phyloP scores from a whole-genome alignment of 768 basidiomycete species.

The Candolleomyces eurysporus region DNA sequence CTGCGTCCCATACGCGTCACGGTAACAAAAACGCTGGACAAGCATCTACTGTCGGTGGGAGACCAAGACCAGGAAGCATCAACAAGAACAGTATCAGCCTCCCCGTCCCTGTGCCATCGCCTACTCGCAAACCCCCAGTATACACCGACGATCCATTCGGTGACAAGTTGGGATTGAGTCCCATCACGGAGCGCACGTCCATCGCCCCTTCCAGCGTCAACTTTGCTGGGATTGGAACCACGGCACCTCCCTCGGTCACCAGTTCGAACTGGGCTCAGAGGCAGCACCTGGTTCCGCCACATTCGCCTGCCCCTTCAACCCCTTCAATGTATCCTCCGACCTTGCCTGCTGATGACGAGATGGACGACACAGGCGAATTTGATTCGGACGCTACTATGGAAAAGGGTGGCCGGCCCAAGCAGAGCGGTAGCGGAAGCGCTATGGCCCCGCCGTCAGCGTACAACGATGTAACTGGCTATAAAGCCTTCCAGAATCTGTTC shows the following conservation, averaged over 20 bases:
- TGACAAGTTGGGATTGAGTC: not conserved
- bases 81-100: not conserved
- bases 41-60: not conserved
- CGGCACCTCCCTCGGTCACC: not conserved
- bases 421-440: not conserved
- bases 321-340: constrained; percentile 10
- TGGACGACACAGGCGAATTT: not conserved
- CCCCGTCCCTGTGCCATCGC: not conserved
- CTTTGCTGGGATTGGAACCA: not conserved
- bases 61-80: not conserved
- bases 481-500: not conserved
- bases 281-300: not conserved
- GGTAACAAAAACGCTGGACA: not conserved
- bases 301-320: constrained; percentile 4
- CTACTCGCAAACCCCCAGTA: not conserved
- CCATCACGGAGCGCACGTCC: not conserved
- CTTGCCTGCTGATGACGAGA: constrained; percentile 3
- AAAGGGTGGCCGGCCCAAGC: not conserved
- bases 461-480: not conserved
- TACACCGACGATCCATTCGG: not conserved
- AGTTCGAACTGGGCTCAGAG: not conserved
- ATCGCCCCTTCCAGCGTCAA: not conserved
- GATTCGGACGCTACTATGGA: constrained; percentile 1
- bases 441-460: not conserved
- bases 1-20: not conserved